Percentiles rank a stretch among this genome's conserved stretches.
These are phyloP conservation scores for Chytriomyces confervae DNA, from an alignment of 192 early-diverging fungal genomes.

Conservation along the genomic window DNA sequence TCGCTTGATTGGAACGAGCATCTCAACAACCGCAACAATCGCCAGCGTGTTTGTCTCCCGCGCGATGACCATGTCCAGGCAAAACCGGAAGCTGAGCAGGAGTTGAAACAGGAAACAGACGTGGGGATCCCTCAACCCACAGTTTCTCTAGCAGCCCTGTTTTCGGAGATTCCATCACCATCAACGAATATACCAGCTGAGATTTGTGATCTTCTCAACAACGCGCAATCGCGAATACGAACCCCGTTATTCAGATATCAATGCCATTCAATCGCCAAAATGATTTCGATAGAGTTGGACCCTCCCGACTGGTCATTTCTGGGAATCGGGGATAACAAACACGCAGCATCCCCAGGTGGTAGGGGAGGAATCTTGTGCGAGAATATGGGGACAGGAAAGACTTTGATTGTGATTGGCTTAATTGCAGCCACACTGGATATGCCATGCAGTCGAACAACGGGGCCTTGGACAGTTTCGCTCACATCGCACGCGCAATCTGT, in stretches of 20 bases:
- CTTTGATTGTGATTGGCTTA: conserved; percentile 64
- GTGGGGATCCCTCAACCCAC: too few species aligned
- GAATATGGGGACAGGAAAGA: conserved; percentile 91
- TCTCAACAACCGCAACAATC: too few species aligned
- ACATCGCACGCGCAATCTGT: neutral
- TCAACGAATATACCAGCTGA: neutral
- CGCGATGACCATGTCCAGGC: too few species aligned
- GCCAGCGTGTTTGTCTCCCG: too few species aligned
- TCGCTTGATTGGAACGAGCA: too few species aligned
- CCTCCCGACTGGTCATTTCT: neutral
- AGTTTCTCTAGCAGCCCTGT: too few species aligned
- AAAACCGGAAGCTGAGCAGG: too few species aligned
- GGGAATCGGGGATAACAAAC: neutral
- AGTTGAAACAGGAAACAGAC: too few species aligned
- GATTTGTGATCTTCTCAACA: neutral
- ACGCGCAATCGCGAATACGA: neutral
- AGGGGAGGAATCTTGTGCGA: conserved; percentile 77
- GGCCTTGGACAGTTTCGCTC: neutral
- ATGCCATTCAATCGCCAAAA: neutral
- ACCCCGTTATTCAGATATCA: neutral
- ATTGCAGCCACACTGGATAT: conserved; percentile 9
- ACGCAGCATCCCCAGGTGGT: neutral
- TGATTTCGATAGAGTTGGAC: neutral
- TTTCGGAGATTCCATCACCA: too few species aligned
- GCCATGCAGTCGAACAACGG: neutral